Evolutionary conservation across 1,284 basidiomycete genomes (phyloP).

Genomic region (Ceratobasidium papillatum): DNA sequence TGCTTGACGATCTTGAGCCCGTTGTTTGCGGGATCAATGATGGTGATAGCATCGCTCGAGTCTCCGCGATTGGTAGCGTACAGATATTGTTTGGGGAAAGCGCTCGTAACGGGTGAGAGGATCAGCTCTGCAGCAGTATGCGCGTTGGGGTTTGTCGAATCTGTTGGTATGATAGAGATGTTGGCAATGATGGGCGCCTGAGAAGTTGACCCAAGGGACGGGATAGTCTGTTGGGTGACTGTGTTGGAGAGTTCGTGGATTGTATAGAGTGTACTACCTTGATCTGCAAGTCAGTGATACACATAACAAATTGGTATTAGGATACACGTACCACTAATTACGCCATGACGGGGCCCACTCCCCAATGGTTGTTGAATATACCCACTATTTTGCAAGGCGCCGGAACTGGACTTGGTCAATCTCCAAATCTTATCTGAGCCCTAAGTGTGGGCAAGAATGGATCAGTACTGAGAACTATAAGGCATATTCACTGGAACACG

Average conservation of each 20-base stretch:
- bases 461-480: background rate
- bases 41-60: conserved; percentile 35
- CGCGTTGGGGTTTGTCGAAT: conserved; percentile 26
- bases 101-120: conserved; percentile 26
- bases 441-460: conserved; percentile 21
- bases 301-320: no score
- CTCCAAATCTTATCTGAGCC: conserved; percentile 46
- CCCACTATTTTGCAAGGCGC: conserved; percentile 63
- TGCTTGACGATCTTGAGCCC: conserved; percentile 57
- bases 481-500: background rate
- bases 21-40: conserved; percentile 6
- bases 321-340: conserved; percentile 56
- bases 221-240: conserved; percentile 41
- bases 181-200: conserved; percentile 12
- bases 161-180: conserved; percentile 37
- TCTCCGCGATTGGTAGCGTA: conserved; percentile 42
- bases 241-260: conserved; percentile 43
- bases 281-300: background rate
- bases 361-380: conserved; percentile 67
- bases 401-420: conserved; percentile 47
- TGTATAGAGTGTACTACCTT: conserved; percentile 36
- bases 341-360: conserved; percentile 73
- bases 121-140: conserved; percentile 37
- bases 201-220: conserved; percentile 20
- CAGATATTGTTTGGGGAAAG: conserved; percentile 35